Evolutionary conservation across 1,284 basidiomycete genomes (phyloP).

Genomic region (Abortiporus biennis): DNA sequence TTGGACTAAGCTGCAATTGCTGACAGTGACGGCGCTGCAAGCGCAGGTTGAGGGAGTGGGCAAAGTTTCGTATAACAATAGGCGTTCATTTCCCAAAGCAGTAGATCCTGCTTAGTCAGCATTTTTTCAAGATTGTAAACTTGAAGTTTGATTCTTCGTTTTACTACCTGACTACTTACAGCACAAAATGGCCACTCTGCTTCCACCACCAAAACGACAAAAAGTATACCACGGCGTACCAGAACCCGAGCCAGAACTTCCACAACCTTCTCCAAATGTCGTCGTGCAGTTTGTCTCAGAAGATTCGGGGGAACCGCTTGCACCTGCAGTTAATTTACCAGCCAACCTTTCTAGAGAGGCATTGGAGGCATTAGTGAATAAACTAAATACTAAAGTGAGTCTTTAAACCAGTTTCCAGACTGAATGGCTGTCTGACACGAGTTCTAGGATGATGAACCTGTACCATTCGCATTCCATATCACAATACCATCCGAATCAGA

Average conservation of each 20-base stretch:
- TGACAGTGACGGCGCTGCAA: too few relatives aligned
- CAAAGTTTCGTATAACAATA: too few relatives aligned
- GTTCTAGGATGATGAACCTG: conserved; percentile 73
- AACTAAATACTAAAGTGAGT: conserved; percentile 66
- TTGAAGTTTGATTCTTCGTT: too few relatives aligned
- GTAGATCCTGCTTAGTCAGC: too few relatives aligned
- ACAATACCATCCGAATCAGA: conserved; percentile 52
- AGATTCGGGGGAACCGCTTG: conserved; percentile 74
- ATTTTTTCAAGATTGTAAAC: too few relatives aligned
- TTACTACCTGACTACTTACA: too few relatives aligned
- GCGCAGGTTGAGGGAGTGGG: too few relatives aligned
- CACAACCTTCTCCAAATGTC: conserved; percentile 59
- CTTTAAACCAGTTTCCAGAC: not conserved
- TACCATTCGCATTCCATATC: conserved; percentile 88
- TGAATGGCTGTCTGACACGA: not conserved
- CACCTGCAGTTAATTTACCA: conserved; percentile 83
- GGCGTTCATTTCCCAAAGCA: too few relatives aligned
- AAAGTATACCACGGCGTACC: conserved; percentile 74
- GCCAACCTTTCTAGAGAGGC: conserved; percentile 83
- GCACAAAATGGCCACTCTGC: conserved; percentile 76
- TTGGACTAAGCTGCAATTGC: too few relatives aligned
- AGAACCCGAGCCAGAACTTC: conserved; percentile 52
- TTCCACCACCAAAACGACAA: conserved; percentile 82
- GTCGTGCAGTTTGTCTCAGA: conserved; percentile 90
- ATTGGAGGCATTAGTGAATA: conserved; percentile 83